phyloP scores from a whole-genome alignment of 257 asterid genomes.

The Solanum chmielewskii region DNA sequence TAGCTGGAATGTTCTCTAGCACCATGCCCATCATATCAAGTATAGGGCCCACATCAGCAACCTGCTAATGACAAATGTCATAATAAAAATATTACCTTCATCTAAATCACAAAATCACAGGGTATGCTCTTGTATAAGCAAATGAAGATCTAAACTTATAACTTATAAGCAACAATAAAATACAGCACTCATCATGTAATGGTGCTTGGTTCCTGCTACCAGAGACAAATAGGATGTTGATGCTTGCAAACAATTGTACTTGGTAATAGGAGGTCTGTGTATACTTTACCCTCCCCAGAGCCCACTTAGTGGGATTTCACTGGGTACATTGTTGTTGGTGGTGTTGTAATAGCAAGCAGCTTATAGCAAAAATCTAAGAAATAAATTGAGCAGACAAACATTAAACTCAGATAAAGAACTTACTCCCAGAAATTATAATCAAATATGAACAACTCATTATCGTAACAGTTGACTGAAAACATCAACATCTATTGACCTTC shows the following conservation, averaged over 20 bases:
- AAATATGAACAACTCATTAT: background rate
- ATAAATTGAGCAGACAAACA: background rate
- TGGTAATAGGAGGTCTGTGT: background rate
- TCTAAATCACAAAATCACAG: background rate
- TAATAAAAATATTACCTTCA: background rate
- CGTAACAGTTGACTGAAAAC: background rate
- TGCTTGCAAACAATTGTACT: background rate
- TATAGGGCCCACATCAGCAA: slow-evolving; percentile 39
- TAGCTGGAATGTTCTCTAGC: slow-evolving; percentile 30
- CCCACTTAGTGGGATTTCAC: background rate
- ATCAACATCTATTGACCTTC: background rate
- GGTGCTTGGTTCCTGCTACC: background rate
- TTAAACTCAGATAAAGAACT: background rate
- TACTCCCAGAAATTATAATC: background rate
- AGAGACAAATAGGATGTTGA: background rate
- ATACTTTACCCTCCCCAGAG: background rate
- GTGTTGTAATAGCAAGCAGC: background rate
- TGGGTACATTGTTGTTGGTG: background rate
- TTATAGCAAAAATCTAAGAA: background rate
- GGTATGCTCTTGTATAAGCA: background rate
- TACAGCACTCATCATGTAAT: background rate
- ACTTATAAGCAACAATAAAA: background rate
- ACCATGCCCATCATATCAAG: slow-evolving; percentile 40
- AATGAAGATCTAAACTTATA: background rate
- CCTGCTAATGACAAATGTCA: slow-evolving; percentile 12